Evolutionary conservation across 2,329 filamentous ascomycete species (phyloP), one percentile per base, ranked within the genome.

Genomic region (Chrysoporthe puriensis): DNA sequence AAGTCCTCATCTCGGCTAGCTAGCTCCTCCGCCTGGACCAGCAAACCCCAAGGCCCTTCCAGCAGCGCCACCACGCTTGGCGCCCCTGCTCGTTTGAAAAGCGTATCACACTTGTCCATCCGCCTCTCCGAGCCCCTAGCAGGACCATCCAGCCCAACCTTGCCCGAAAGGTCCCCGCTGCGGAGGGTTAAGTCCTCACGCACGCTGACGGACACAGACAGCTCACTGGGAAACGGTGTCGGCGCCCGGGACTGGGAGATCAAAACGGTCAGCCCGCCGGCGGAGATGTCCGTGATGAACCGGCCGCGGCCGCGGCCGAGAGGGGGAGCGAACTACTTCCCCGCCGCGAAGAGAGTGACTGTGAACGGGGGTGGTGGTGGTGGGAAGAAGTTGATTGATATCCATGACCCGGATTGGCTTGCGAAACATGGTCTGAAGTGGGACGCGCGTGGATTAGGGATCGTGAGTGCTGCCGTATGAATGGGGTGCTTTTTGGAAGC

Each of bases 401-500:
- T 69, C 14, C 67, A 69, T 40, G 67, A 64, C 21, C 64, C 54
- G 40, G 60, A 52, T 21, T 66, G 67, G 67, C 48, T 69, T 60
- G 64, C 46, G 32, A 66, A 54, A 26, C 64, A 69, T 46, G 67
- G 67, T 11, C 42, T 69, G 42, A 63, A 64, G 40, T 69, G 67
- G 67, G 61, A 66, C 56, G 60, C 46, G 11, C 64, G 48, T 9
- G 64, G 60, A 16, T 16, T 66, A 40, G 64, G 67, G 26, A 11
- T 66, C 57, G 46, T 63, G 34, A 66, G 54, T 34, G 42, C 64
- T n/a, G 60, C 59, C 16, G 46, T 62, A 21, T 68, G 32, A 11
- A 6, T 58, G 26, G 42, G 8, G 42, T 21, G 5, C 9, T 6
- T 9, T 9, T 7, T 9, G 36, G 36, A 9, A 40, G 36, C 36